phyloP scores from a whole-genome alignment of 805 yeast genomes.

The Starmerella scarabaei region DNA sequence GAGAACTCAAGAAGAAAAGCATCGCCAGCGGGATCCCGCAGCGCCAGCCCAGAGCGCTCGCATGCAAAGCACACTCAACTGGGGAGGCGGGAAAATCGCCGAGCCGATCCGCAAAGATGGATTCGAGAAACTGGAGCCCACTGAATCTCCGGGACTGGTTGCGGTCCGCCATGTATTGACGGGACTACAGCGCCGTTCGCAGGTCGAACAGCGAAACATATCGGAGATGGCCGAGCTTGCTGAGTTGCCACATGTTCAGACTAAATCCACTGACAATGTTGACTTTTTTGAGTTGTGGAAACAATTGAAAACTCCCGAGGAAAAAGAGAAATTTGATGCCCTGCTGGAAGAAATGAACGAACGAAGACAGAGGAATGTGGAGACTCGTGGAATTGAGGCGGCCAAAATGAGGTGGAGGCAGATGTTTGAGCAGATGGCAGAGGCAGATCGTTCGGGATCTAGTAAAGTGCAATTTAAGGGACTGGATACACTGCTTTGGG shows the following conservation, averaged over 20 bases:
- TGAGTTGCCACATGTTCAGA: constrained; percentile 27
- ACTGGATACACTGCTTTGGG: constrained; percentile 63
- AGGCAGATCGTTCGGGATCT: constrained; percentile 32
- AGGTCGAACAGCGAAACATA: constrained; percentile 16
- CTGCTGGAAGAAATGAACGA: constrained; percentile 58
- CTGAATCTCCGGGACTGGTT: constrained; percentile 64
- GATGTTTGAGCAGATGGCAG: constrained; percentile 37
- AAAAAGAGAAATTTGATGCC: constrained; percentile 41
- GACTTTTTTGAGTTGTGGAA: constrained; percentile 60
- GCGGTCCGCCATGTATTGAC: constrained; percentile 59
- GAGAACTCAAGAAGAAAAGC: not conserved
- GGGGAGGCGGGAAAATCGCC: constrained; percentile 8
- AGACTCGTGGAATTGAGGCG: constrained; percentile 66
- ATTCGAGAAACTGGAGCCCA: constrained; percentile 45
- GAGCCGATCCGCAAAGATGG: constrained; percentile 39
- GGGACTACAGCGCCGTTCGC: constrained; percentile 18
- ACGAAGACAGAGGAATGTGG: constrained; percentile 64
- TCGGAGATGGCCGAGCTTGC: constrained; percentile 17
- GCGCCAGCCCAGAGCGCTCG: constrained; percentile 8
- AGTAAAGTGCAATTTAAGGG: constrained; percentile 30
- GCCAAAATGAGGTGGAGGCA: constrained; percentile 87
- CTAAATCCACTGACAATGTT: constrained; percentile 29
- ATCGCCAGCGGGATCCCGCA: not conserved
- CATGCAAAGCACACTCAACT: constrained; percentile 1
- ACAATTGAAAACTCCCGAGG: constrained; percentile 34